Evolutionary conservation across 257 asterid genomes (phyloP), one percentile per base, ranked within the genome.

Genomic region (Solanum sitiens): DNA sequence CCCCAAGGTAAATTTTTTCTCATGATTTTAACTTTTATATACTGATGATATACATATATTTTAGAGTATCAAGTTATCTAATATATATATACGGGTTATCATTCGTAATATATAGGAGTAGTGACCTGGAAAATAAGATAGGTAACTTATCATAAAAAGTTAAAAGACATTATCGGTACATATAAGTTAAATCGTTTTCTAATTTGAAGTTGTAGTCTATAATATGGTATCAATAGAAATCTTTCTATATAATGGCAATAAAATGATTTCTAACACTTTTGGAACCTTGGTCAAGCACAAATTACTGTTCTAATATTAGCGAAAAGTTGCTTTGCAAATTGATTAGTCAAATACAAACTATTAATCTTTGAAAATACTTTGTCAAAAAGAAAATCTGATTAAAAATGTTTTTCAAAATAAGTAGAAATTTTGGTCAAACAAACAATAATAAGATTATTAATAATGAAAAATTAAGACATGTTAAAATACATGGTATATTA

Each of bases 1-100:
- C 16, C 98, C 98, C 0, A 94, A 92, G 95, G 98, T 93, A 89
- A 37, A 4, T 8, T 7, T 70, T 67, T 11, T 85, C 7, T 74
- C 6, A 16, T 5, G 82, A 11, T 37, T 77, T 42, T n/a, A 40
- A 42, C 1, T 74, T 73, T 0, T 5, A 10, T 4, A 37, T 0
- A 20, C 18, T 37, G 6, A 37, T 0, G 30, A 74, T 5, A 35
- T 73, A 35, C 82, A 37, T 2, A 71, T 71, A 33, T 35, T 10
- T 33, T 35, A 9, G n/a, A 35, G 13, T 2, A 20, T 73, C 47
- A 18, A 11, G 16, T 0, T 8, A 70, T 5, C 20, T 25, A 12
- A 37, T 35, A 37, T 37, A 67, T 27, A 70, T 15, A 0, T 16
- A 8, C 6, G 10, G 42, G 1, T 16, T 0, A 32, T 71, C 25